Evolutionary conservation across 2,329 filamentous ascomycete genomes (phyloP).

Genomic region (Fusarium coicis): DNA sequence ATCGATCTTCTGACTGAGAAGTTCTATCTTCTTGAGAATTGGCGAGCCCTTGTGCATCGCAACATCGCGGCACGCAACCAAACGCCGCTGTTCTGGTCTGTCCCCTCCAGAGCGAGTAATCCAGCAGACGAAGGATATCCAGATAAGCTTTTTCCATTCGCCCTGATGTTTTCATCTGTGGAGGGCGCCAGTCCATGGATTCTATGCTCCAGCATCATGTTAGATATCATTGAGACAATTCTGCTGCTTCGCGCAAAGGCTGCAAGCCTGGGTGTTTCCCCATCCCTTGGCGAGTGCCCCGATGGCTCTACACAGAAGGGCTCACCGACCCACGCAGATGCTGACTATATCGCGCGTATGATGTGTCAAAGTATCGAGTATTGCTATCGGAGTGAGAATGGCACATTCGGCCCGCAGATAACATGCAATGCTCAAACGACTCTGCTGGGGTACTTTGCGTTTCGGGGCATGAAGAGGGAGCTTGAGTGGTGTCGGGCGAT

Average conservation of each 20-base stretch:
- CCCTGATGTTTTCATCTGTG: neutral
- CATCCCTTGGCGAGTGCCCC: accelerated
- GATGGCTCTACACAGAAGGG: accelerated
- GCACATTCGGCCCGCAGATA: constrained; percentile 11
- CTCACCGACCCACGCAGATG: neutral
- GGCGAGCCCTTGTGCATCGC: neutral
- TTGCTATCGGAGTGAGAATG: constrained; percentile 11
- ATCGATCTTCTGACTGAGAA: neutral
- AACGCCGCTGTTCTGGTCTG: neutral
- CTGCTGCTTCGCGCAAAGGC: neutral
- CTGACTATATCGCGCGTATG: neutral
- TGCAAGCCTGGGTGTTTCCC: accelerated
- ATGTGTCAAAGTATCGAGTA: constrained; percentile 10
- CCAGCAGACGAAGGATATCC: neutral
- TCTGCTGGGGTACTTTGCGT: neutral
- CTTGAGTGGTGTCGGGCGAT: constrained; percentile 1
- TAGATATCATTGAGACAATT: neutral
- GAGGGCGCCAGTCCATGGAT: neutral
- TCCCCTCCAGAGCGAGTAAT: neutral
- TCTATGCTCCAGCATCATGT: neutral
- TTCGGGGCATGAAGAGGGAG: neutral
- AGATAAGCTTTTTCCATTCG: constrained; percentile 6
- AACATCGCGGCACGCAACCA: accelerated
- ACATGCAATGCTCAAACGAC: constrained; percentile 8
- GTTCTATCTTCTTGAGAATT: neutral